These are phyloP conservation scores for Trichoderma semiorbis DNA, from an alignment of 2,329 filamentous ascomycete species.

Conservation along the genomic window DNA sequence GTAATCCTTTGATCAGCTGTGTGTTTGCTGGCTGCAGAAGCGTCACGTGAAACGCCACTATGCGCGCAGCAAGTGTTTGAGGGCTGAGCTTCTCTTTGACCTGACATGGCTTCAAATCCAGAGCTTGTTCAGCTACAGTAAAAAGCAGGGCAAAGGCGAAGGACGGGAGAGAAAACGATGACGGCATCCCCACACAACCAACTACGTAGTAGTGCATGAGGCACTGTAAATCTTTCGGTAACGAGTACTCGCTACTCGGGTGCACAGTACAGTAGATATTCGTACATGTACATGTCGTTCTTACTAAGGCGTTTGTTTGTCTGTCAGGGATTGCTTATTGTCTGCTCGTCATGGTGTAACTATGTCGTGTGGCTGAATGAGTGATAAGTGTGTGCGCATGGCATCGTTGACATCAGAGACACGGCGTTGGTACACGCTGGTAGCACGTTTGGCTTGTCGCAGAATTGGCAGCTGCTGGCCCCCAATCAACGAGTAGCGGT, in stretches of 20 bases:
- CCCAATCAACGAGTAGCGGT: neutral
- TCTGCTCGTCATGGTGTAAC: neutral
- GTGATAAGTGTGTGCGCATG: neutral
- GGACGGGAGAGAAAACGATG: neutral
- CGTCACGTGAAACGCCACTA: neutral
- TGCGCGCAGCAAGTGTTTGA: neutral
- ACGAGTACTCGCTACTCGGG: neutral
- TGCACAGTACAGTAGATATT: neutral
- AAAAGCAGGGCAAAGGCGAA: neutral
- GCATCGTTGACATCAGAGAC: neutral
- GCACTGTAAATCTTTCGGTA: neutral
- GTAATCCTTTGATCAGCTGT: neutral
- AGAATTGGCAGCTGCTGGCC: neutral
- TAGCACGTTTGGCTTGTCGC: too few relatives aligned
- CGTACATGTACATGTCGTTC: neutral
- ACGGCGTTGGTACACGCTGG: too few relatives aligned
- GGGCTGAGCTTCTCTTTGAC: neutral
- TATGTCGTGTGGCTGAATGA: neutral
- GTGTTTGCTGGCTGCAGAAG: neutral
- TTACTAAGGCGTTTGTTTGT: neutral
- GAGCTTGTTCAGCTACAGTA: neutral
- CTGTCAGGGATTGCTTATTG: neutral
- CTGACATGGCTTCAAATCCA: neutral
- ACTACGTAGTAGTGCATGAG: neutral
- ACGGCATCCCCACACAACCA: constrained; percentile 1